Base-by-base conservation (phyloP, 2,329 filamentous ascomycete genomes). In the Tympanopsis confertula region DNA sequence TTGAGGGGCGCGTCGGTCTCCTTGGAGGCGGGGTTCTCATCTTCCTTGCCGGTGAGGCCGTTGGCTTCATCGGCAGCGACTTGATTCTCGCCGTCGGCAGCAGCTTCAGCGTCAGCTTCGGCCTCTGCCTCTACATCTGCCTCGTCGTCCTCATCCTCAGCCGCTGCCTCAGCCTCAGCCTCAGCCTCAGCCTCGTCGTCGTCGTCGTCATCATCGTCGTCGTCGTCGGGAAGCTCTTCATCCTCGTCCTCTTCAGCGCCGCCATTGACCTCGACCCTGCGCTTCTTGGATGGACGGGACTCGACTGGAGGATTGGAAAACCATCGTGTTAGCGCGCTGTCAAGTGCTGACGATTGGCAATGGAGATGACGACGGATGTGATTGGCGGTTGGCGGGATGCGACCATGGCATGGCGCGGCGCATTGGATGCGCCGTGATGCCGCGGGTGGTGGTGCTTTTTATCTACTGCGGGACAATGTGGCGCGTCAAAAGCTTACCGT, bases 61-160 rank as follows among this genome's bases (percentile, higher is more conserved):
- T 73, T 32, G 70, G 73, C 10, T 69, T 69, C 3, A 70, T 73
- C 29, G 68, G 72, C 39, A 68, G 67, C 0, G 71, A 68, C 0
- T 72, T 74, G 28, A 66, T 66, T 5, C 60, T 74, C 3, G 70
- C 74, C 39, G 74, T 71, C 41, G 63, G 71, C 13, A 71, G 70
- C 2, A 52, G 65, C 44, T 66, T 66, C 44, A 61, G 61, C 26
- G 63, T 69, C 4, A 73, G 70, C 42, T 52, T 74, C 2, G 54
- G 74, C 5, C 63, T 69, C 0, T 54, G 69, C 2, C 54, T 75
- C 0, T 73, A 68, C 2, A 55, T 74, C 19, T 74, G 72, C 41
- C 69, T 74, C 41, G 70, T 70, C 1, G 60, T 74, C 7, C 69
- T 70, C 12, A 68, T 74, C 3, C 63, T 72, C 3, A 46, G 71